phyloP scores from a whole-genome alignment of 169 alveolate species.

The Neospora caninum region DNA sequence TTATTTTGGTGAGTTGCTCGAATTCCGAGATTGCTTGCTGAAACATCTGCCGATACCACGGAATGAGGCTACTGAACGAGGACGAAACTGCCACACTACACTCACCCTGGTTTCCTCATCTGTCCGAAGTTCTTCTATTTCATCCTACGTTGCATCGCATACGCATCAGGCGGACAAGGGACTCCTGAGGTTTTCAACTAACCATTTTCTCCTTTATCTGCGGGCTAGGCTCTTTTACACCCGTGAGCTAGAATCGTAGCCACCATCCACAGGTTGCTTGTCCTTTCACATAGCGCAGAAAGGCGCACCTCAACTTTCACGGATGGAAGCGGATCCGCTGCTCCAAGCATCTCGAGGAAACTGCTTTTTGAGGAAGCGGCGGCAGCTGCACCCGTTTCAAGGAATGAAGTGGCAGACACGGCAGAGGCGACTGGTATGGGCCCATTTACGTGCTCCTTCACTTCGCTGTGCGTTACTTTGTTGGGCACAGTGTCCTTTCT shows the following conservation, averaged over 20 bases:
- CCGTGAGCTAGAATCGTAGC: slow-evolving; percentile 50
- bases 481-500: neutral
- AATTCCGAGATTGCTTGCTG: slow-evolving; percentile 62
- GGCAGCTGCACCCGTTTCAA: neutral
- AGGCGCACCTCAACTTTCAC: slow-evolving; percentile 36
- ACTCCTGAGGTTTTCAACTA: neutral
- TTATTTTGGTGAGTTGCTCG: slow-evolving; percentile 62
- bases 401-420: slow-evolving; percentile 4
- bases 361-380: neutral
- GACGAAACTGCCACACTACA: neutral
- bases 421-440: neutral
- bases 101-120: slow-evolving; percentile 64
- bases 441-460: neutral
- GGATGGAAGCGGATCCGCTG: slow-evolving; percentile 13
- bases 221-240: slow-evolving; percentile 54
- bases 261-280: neutral
- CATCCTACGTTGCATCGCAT: slow-evolving; percentile 45
- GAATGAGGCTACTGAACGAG: neutral
- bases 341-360: neutral
- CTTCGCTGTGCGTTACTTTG: neutral
- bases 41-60: slow-evolving; percentile 47
- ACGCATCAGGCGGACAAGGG: neutral
- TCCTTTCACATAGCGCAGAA: neutral
- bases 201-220: slow-evolving; percentile 66
- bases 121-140: slow-evolving; percentile 65